These are phyloP conservation scores for Exidia glandulosa DNA, from an alignment of 768 basidiomycete genomes.

Conservation along the genomic window DNA sequence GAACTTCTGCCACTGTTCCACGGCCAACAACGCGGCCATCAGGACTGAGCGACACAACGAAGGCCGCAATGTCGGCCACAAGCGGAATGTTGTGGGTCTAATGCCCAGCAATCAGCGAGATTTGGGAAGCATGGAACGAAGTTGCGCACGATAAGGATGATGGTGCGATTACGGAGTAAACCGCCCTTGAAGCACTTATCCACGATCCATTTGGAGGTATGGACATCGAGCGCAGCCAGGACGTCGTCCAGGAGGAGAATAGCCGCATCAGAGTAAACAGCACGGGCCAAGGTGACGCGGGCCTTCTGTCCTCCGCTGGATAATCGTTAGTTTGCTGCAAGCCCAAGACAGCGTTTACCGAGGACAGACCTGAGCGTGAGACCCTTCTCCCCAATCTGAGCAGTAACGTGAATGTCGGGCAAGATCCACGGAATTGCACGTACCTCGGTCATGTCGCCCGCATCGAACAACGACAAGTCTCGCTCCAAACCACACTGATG, in stretches of 20 bases:
- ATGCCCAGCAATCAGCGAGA: neutral
- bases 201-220: neutral
- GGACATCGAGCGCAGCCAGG: conserved; percentile 22
- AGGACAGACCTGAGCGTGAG: conserved; percentile 35
- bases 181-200: conserved; percentile 20
- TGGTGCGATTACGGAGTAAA: conserved; percentile 37
- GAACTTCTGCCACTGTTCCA: neutral
- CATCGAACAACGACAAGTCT: conserved; percentile 25
- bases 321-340: neutral
- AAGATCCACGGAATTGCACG: too few relatives aligned
- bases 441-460: conserved; percentile 28
- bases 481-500: conserved; percentile 13
- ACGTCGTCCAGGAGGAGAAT: conserved; percentile 29
- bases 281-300: conserved; percentile 28
- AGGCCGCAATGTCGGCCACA: conserved; percentile 10
- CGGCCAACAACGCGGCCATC: neutral
- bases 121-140: neutral
- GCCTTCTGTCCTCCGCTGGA: conserved; percentile 33
- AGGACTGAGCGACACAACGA: conserved; percentile 4
- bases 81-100: conserved; percentile 15
- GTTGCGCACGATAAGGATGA: conserved; percentile 37
- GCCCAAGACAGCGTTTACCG: neutral
- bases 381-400: conserved; percentile 13
- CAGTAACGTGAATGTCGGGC: too few relatives aligned
- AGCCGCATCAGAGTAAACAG: conserved; percentile 23